phyloP scores from a whole-genome alignment of 345 rosid genomes.

The Populus euphratica region DNA sequence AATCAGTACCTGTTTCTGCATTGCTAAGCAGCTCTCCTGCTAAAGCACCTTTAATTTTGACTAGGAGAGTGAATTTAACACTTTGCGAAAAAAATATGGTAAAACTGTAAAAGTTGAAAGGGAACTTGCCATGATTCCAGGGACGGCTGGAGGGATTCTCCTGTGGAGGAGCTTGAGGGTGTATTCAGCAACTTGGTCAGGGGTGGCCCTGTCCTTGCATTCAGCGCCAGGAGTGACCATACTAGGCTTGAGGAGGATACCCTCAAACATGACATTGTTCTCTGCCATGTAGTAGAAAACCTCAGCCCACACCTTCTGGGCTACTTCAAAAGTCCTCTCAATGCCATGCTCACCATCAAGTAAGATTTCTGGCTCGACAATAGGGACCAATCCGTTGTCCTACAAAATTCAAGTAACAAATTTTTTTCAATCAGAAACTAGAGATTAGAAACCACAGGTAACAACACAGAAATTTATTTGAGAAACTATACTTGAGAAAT shows the following conservation, averaged over 20 bases:
- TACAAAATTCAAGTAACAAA: slow-evolving; percentile 24
- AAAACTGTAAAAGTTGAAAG: background rate
- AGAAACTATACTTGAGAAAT: slow-evolving; percentile 62
- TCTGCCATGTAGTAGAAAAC: slow-evolving; percentile 95
- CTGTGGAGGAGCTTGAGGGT: slow-evolving; percentile 86
- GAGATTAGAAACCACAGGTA: background rate
- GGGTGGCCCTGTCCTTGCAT: slow-evolving; percentile 78
- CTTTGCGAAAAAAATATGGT: no score
- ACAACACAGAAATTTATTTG: background rate
- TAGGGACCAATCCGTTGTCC: slow-evolving; percentile 97
- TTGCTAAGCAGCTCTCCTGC: background rate
- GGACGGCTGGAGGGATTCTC: slow-evolving; percentile 91
- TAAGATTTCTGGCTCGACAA: slow-evolving; percentile 98
- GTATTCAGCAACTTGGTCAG: slow-evolving; percentile 79
- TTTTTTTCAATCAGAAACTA: slow-evolving; percentile 3
- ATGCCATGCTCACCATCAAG: slow-evolving; percentile 94
- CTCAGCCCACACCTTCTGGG: slow-evolving; percentile 93
- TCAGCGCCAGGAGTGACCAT: slow-evolving; percentile 99
- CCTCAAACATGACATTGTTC: slow-evolving; percentile 95
- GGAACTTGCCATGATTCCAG: slow-evolving; percentile 91
- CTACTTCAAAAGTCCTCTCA: slow-evolving; percentile 94
- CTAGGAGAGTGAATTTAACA: background rate
- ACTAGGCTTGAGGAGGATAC: slow-evolving; percentile 96
- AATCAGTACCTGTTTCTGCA: background rate
- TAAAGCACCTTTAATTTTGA: background rate